Percentiles rank a stretch among this genome's conserved stretches.
These are phyloP conservation scores for Phyllosticta citribraziliensis DNA, from an alignment of 2,329 filamentous ascomycete genomes.

Conservation along the genomic window DNA sequence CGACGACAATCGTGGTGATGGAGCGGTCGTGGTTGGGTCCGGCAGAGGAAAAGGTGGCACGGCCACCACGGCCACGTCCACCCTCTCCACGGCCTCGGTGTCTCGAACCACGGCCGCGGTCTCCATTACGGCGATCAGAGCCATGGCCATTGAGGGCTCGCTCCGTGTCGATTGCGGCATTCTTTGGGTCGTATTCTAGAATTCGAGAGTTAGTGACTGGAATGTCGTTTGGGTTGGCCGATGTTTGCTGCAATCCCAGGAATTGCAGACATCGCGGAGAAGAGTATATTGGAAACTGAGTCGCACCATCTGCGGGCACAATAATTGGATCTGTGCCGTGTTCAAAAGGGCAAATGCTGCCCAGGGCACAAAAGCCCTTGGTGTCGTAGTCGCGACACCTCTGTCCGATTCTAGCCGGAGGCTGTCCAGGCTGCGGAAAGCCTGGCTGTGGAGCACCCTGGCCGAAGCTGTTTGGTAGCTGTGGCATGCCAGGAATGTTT, in stretches of 20 bases:
- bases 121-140: constrained; percentile 12
- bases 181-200: constrained; percentile 50
- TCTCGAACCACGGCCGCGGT: constrained; percentile 28
- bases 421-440: constrained; percentile 14
- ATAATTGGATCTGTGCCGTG: constrained; percentile 49
- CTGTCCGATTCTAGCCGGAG: constrained; percentile 26
- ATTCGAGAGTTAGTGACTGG: constrained; percentile 12
- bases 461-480: constrained; percentile 9
- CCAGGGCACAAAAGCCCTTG: constrained; percentile 62
- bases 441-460: constrained; percentile 1
- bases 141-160: constrained; percentile 19
- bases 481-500: constrained; percentile 34
- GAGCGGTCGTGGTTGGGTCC: constrained; percentile 53
- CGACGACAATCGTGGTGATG: constrained; percentile 62
- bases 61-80: constrained; percentile 22
- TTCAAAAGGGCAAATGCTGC: constrained; percentile 58
- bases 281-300: background rate
- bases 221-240: background rate
- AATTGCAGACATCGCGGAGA: background rate
- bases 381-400: constrained; percentile 62
- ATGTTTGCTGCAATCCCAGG: constrained; percentile 24
- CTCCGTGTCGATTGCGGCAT: constrained; percentile 33
- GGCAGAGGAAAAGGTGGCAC: constrained; percentile 53
- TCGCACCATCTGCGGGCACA: constrained; percentile 23
- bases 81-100: constrained; percentile 31